Conservation (phyloP, 176 grass and related monocot genomes). For the Eremochloa ophiuroides region DNA sequence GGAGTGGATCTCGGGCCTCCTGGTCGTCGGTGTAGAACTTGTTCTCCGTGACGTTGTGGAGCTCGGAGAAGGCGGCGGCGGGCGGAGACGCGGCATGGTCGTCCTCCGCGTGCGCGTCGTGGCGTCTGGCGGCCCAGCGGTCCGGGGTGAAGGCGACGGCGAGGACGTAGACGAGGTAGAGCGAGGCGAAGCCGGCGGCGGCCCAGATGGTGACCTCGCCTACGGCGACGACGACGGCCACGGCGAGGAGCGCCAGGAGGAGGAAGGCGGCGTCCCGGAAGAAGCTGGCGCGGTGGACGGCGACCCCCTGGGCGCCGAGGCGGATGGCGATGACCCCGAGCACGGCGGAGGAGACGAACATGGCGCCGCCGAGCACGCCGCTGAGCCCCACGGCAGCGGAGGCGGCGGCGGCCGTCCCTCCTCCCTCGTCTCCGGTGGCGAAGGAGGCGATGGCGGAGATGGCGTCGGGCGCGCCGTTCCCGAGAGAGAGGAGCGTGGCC, state of each 20-base stretch:
- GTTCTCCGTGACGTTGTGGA: not conserved
- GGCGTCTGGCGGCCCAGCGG: not conserved
- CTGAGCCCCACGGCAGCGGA: constrained; percentile 43
- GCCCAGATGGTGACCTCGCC: constrained; percentile 53
- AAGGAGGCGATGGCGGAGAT: constrained; percentile 68
- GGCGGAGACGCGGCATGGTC: not conserved
- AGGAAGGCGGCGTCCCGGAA: constrained; percentile 54
- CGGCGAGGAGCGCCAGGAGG: constrained; percentile 33
- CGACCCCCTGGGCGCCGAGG: not conserved
- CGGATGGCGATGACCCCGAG: constrained; percentile 55
- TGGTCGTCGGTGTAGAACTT: constrained; percentile 15
- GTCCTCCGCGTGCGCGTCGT: not conserved
- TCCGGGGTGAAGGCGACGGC: constrained; percentile 43
- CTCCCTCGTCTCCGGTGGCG: not conserved
- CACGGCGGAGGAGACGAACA: constrained; percentile 68
- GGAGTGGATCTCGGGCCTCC: not conserved
- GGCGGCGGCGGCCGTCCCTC: not conserved
- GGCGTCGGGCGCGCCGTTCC: constrained; percentile 72
- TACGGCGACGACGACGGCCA: constrained; percentile 20
- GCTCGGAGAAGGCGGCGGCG: not conserved
- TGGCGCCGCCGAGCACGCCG: constrained; percentile 52
- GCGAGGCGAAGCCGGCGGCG: constrained; percentile 46
- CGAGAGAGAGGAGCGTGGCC: constrained; percentile 68
- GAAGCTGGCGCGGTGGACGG: constrained; percentile 49
- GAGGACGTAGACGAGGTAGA: constrained; percentile 67